Evolutionary conservation across 164 flowering plant species (phyloP).

Genomic region (Stephania cephalantha): DNA sequence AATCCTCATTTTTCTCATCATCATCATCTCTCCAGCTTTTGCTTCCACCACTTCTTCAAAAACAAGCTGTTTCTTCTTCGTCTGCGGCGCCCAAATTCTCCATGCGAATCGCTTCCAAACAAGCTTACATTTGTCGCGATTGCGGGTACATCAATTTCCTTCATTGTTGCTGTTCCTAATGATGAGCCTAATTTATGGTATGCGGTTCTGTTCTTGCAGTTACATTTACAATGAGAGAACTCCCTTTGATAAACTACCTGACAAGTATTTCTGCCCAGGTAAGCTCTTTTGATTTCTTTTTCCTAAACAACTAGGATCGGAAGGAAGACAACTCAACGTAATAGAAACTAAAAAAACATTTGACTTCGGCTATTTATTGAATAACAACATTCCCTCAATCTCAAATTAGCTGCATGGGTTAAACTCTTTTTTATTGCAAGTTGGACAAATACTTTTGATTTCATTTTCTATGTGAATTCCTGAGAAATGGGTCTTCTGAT

Average conservation of each 20-base stretch:
- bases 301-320: too few relatives aligned
- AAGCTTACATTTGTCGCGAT: slow-evolving; percentile 89
- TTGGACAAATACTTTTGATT: neutral
- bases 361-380: too few relatives aligned
- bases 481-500: slow-evolving; percentile 6
- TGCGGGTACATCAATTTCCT: slow-evolving; percentile 56
- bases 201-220: slow-evolving; percentile 32
- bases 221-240: slow-evolving; percentile 85
- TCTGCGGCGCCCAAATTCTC: slow-evolving; percentile 46
- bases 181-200: neutral
- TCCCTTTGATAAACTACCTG: slow-evolving; percentile 88
- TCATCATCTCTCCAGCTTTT: slow-evolving; percentile 45
- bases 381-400: too few relatives aligned
- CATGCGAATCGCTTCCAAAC: slow-evolving; percentile 75
- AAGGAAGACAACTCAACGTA: too few relatives aligned
- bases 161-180: neutral
- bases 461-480: neutral
- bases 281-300: slow-evolving; percentile 4
- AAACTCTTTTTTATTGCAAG: neutral
- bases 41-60: slow-evolving; percentile 23
- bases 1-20: slow-evolving; percentile 50
- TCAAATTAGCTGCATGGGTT: neutral
- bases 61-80: slow-evolving; percentile 10
- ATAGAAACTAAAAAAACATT: too few relatives aligned
- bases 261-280: slow-evolving; percentile 93